Base-by-base conservation (phyloP, 768 basidiomycete species). In the Russula ochroleuca region DNA sequence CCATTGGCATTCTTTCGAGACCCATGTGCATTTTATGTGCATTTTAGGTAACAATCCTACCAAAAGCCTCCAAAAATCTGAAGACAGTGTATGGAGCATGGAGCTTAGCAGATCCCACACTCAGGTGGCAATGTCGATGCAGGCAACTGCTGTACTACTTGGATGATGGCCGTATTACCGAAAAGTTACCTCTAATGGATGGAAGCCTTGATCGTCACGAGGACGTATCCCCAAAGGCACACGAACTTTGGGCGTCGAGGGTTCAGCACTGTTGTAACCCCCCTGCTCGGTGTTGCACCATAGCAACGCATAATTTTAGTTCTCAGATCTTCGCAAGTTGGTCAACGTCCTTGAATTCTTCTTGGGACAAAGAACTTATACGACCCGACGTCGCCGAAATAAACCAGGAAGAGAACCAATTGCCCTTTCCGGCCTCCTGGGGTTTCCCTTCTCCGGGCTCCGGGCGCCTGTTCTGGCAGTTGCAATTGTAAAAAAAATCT, bases 361-460 rank as follows among this genome's bases (percentile, higher is more conserved):
- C 28, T 50, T 19, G 48, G 43, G 28, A n/a, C 40, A 56, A 11
- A 15, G 19, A 7, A 10, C 7, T 8, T 35, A 8, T 35, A 31
- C 41, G 40, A 33, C 17, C 38, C 38, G n/a, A 41, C 38, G 6
- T 17, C 23, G 40, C 23, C 49, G 2, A 49, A 48, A 23, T 48
- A n/a, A 23, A 23, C 13, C 23, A 5, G 21, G 47, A 28, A 25
- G 14, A 6, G 40, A 23, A 38, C 58, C 3, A n/a, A n/a, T 14
- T 57, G n/a, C 62, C 50, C 11, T 25, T 63, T 58, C 40, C 5
- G 57, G 62, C 40, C 8, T 28, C 6, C 14, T 51, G 38, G 23
- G 56, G 28, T 51, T 51, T 57, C 41, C 35, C 23, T 19, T 38
- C 45, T 47, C 23, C 49, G 33, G 41, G 49, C 45, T 47, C 23